Evolutionary conservation across 2,329 filamentous ascomycete species (phyloP).

Genomic region (Aureobasidium sp.): DNA sequence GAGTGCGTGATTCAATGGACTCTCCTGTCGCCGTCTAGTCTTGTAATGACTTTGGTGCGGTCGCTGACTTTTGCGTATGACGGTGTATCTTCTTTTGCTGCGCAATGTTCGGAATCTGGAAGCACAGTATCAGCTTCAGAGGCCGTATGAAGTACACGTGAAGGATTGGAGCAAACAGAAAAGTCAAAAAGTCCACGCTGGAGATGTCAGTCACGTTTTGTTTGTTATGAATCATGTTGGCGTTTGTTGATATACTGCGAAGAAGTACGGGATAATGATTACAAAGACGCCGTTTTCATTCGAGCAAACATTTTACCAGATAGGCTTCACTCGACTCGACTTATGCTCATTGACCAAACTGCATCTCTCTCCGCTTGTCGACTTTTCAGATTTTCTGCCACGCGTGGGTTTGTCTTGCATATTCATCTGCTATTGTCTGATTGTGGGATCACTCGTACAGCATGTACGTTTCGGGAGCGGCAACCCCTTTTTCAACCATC

Average conservation of each 20-base stretch:
- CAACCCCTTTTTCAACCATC: neutral
- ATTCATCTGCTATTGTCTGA: neutral
- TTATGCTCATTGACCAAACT: neutral
- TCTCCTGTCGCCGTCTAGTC: neutral
- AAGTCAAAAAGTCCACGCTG: constrained; percentile 32
- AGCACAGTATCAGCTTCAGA: constrained; percentile 10
- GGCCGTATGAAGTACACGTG: neutral
- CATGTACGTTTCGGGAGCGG: neutral
- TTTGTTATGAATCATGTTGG: neutral
- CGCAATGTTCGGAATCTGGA: constrained; percentile 20
- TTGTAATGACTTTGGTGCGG: constrained; percentile 43
- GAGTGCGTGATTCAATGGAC: constrained; percentile 23
- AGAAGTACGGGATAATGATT: neutral
- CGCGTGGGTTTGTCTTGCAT: neutral
- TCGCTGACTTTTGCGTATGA: constrained; percentile 51
- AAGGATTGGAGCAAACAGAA: constrained; percentile 31
- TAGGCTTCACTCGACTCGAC: too few relatives aligned
- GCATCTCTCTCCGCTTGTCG: neutral
- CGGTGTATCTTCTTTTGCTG: constrained; percentile 39
- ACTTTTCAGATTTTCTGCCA: neutral
- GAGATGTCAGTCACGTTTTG: constrained; percentile 20
- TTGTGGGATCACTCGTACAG: neutral
- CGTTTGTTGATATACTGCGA: neutral
- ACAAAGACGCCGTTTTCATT: too few relatives aligned
- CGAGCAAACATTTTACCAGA: too few relatives aligned